Evolutionary conservation across 148 eudicot species (phyloP).

Genomic region (Chenopodium album): DNA sequence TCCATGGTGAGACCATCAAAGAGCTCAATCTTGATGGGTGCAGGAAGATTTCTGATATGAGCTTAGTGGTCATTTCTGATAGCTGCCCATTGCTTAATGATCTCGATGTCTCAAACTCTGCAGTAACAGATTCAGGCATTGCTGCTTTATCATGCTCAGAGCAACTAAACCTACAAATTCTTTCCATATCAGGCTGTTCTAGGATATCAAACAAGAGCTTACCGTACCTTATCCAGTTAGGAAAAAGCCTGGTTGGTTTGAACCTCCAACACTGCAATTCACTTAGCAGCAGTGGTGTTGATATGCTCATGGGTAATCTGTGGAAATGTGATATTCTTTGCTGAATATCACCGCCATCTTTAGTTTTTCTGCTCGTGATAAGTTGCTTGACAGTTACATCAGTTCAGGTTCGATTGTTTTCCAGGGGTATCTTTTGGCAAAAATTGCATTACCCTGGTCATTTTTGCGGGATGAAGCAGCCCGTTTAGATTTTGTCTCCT

Average conservation of each 20-base stretch:
- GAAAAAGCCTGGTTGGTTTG: conserved; percentile 61
- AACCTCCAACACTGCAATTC: conserved; percentile 73
- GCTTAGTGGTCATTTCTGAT: conserved; percentile 48
- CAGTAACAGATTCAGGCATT: conserved; percentile 66
- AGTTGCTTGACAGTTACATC: conserved; percentile 27
- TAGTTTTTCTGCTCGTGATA: conserved; percentile 26
- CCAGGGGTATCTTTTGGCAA: conserved; percentile 36
- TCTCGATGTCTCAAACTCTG: conserved; percentile 71
- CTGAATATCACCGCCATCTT: conserved; percentile 24
- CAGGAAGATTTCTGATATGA: conserved; percentile 54
- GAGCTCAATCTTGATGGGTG: conserved; percentile 71
- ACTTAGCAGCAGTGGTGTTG: conserved; percentile 52
- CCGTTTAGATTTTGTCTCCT: conserved; percentile 40
- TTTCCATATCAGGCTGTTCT: conserved; percentile 74
- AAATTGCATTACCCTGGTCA: conserved; percentile 13
- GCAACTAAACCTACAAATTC: conserved; percentile 55
- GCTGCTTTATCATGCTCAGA: conserved; percentile 45
- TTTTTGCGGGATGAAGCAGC: conserved; percentile 64
- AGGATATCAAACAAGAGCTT: conserved; percentile 61
- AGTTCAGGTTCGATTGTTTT: conserved; percentile 45
- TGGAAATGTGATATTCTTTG: conserved; percentile 79
- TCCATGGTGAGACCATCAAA: conserved; percentile 71
- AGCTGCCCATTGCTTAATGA: conserved; percentile 56
- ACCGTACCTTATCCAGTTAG: conserved; percentile 52
- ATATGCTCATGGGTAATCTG: conserved; percentile 52